These are phyloP conservation scores for Aspergillus bridgeri DNA, from an alignment of 495 filamentous ascomycete genomes.

Conservation along the genomic window DNA sequence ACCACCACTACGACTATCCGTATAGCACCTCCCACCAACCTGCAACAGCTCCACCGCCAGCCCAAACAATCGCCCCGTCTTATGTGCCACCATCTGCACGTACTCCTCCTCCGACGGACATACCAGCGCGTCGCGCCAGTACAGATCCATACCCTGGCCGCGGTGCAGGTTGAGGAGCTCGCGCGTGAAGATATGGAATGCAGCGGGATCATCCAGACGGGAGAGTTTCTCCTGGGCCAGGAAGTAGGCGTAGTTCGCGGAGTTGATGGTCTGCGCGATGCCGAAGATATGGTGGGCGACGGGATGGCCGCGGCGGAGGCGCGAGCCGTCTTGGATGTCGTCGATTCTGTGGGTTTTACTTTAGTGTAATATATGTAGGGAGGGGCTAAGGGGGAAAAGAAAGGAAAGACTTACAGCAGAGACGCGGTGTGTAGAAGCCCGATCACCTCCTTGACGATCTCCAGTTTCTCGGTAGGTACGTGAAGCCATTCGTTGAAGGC, in stretches of 20 bases:
- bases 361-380: neutral
- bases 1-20: too few relatives aligned
- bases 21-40: too few relatives aligned
- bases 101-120: slow-evolving; percentile 92
- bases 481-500: slow-evolving; percentile 82
- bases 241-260: slow-evolving; percentile 89
- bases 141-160: slow-evolving; percentile 91
- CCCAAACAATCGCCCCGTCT: slow-evolving; percentile 88
- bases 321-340: slow-evolving; percentile 76
- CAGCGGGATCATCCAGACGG: slow-evolving; percentile 55
- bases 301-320: slow-evolving; percentile 74
- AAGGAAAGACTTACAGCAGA: slow-evolving; percentile 52
- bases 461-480: slow-evolving; percentile 67
- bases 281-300: slow-evolving; percentile 88
- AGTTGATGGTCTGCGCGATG: slow-evolving; percentile 87
- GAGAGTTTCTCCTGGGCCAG: slow-evolving; percentile 64
- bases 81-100: slow-evolving; percentile 88
- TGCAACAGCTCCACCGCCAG: slow-evolving; percentile 86
- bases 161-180: slow-evolving; percentile 81
- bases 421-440: slow-evolving; percentile 85
- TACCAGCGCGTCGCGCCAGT: slow-evolving; percentile 80
- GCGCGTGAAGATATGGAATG: slow-evolving; percentile 68
- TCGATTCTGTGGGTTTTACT: slow-evolving; percentile 54
- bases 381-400: neutral
- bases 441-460: slow-evolving; percentile 75